Evolutionary conservation across 2,329 filamentous ascomycete species (phyloP).

Genomic region (Epichloe bromicola): DNA sequence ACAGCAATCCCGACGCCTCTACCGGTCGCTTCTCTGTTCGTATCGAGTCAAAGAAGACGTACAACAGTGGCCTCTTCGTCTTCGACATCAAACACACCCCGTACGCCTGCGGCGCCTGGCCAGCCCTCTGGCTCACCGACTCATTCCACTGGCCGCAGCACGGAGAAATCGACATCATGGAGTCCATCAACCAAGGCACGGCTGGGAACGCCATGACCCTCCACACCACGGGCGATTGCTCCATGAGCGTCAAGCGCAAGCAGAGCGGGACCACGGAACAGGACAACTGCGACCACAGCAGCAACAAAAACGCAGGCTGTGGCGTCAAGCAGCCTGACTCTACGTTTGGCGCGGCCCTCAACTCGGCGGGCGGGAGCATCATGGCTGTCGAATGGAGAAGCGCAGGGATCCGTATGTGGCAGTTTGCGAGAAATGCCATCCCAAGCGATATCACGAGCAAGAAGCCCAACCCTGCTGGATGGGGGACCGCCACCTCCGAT

Average conservation of each 20-base stretch:
- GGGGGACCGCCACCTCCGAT: slow-evolving; percentile 50
- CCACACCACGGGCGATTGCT: slow-evolving; percentile 40
- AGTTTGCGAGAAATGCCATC: slow-evolving; percentile 35
- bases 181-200: slow-evolving; percentile 40
- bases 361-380: slow-evolving; percentile 40
- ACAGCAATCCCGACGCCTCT: slow-evolving; percentile 34
- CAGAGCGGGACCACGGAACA: slow-evolving; percentile 32
- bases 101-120: slow-evolving; percentile 51
- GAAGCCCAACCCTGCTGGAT: slow-evolving; percentile 45
- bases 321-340: slow-evolving; percentile 30
- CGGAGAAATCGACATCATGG: slow-evolving; percentile 53
- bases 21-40: slow-evolving; percentile 52
- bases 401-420: slow-evolving; percentile 51
- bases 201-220: slow-evolving; percentile 47
- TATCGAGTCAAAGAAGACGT: slow-evolving; percentile 45
- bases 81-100: slow-evolving; percentile 54
- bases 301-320: slow-evolving; percentile 43
- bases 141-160: slow-evolving; percentile 46
- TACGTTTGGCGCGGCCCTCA: slow-evolving; percentile 40
- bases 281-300: slow-evolving; percentile 36
- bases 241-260: slow-evolving; percentile 39
- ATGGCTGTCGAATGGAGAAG: slow-evolving; percentile 49
- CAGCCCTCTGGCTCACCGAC: slow-evolving; percentile 53
- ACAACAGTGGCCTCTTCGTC: slow-evolving; percentile 51
- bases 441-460: slow-evolving; percentile 37